phyloP scores from a whole-genome alignment of 1,284 basidiomycete genomes.

The Leccinum insolens region DNA sequence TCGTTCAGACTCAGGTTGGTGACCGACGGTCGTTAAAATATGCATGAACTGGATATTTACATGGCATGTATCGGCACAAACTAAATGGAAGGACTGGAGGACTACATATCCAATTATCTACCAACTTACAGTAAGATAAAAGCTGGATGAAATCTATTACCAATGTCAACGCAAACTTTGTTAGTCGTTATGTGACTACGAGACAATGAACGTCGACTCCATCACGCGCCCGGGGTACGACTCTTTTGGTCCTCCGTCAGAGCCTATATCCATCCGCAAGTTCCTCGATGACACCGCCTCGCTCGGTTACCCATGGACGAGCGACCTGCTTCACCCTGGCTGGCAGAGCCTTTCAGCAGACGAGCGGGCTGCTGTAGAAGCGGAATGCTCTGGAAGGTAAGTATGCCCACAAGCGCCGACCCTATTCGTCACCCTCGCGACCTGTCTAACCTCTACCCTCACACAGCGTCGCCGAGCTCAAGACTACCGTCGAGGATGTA shows the following conservation, averaged over 20 bases:
- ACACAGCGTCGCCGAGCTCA: conserved; percentile 53
- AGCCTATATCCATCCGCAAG: conserved; percentile 44
- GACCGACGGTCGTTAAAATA: neutral
- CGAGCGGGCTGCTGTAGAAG: conserved; percentile 33
- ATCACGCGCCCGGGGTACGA: conserved; percentile 32
- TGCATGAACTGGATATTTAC: conserved; percentile 25
- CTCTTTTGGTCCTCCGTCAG: conserved; percentile 58
- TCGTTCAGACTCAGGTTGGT: conserved; percentile 32
- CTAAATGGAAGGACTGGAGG: conserved; percentile 28
- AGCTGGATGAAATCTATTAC: neutral
- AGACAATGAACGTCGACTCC: conserved; percentile 24
- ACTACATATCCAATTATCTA: neutral
- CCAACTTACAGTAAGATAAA: neutral
- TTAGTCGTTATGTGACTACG: neutral
- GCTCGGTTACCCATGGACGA: conserved; percentile 14
- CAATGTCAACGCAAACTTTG: neutral
- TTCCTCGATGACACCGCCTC: conserved; percentile 41
- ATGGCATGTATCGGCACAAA: conserved; percentile 30
- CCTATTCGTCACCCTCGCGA: neutral
- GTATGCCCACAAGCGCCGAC: conserved; percentile 20
- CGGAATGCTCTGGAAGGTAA: conserved; percentile 43
- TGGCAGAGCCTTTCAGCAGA: conserved; percentile 34
- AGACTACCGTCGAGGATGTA: conserved; percentile 44
- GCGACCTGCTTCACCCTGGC: conserved; percentile 17
- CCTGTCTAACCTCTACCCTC: neutral